These are phyloP conservation scores for Helianthus annuus DNA, from an alignment of 129 eudicot genomes.

Conservation along the genomic window HanXRQr2.0-SUNRISE NC_035433.2:34010713-34011212, in stretches of 20 bases:
- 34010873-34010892: not conserved
- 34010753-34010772: not conserved
- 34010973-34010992: constrained; percentile 2
- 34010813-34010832: constrained; percentile 20
- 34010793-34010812: constrained; percentile 3
- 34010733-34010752: constrained; percentile 3
- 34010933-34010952: not conserved
- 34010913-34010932: not conserved
- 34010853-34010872: not conserved
- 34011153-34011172: not conserved
- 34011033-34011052: no score
- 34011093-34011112: not conserved
- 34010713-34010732: constrained; percentile 9
- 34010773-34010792: constrained; percentile 6
- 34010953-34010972: not conserved
- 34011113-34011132: not conserved
- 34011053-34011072: not conserved
- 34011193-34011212: not conserved
- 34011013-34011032: constrained; percentile 22
- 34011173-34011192: not conserved
- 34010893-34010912: not conserved
- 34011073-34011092: not conserved
- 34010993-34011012: constrained; percentile 16
- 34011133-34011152: not conserved
- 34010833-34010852: constrained; percentile 2